phyloP scores from a whole-genome alignment of 768 basidiomycete genomes.

The Lactarius sanguifluus region DNA sequence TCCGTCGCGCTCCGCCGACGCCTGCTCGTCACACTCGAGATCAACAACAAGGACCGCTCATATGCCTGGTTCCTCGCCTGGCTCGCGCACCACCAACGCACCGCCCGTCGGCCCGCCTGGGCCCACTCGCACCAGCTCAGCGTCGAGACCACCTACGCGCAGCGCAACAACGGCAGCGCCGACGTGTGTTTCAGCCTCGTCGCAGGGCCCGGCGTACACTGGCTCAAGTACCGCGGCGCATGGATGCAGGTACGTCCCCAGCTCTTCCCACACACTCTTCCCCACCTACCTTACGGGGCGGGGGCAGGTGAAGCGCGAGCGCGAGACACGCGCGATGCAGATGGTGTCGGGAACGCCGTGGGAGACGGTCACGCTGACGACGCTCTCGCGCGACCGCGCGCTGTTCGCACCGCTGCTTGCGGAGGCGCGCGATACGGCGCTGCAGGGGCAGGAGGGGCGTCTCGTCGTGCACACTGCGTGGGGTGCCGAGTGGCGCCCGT shows the following conservation, averaged over 20 bases:
- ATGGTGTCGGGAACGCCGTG: constrained; percentile 90
- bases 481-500: constrained; percentile 95
- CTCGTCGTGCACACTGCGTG: constrained; percentile 96
- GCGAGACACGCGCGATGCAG: constrained; percentile 90
- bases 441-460: constrained; percentile 86
- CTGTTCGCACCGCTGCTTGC: constrained; percentile 78
- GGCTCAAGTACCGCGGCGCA: constrained; percentile 82
- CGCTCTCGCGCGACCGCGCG: constrained; percentile 80
- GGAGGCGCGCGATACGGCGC: constrained; percentile 88
- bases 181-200: constrained; percentile 91
- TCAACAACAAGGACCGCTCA: constrained; percentile 91
- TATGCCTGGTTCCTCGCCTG: constrained; percentile 98
- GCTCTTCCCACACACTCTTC: not conserved
- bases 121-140: constrained; percentile 88
- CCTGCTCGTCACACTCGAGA: constrained; percentile 92
- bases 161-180: constrained; percentile 87
- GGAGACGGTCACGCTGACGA: constrained; percentile 95
- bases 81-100: constrained; percentile 71
- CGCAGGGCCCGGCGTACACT: constrained; percentile 93
- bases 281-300: not conserved
- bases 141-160: constrained; percentile 89
- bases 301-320: constrained; percentile 84
- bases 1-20: constrained; percentile 79
- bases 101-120: constrained; percentile 42
- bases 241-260: constrained; percentile 86